Evolutionary conservation across 2,329 filamentous ascomycete species (phyloP).

Genomic region (Aspergillus ibericus): DNA sequence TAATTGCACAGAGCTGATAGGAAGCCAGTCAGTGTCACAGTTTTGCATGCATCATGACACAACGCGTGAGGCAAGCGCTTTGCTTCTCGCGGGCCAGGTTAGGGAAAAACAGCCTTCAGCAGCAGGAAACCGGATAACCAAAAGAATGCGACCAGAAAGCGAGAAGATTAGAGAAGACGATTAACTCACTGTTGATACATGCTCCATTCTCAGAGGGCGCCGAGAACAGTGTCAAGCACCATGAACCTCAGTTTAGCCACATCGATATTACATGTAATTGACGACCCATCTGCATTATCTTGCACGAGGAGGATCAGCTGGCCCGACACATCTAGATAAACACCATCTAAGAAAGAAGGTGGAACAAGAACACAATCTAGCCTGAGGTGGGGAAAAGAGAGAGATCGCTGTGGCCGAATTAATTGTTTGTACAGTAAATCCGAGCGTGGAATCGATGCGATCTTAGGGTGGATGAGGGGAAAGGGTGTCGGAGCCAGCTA

Average conservation of each 20-base stretch:
- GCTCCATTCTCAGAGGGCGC: constrained; percentile 39
- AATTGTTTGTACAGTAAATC: constrained; percentile 1
- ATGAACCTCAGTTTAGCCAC: constrained; percentile 34
- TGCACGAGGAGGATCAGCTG: constrained; percentile 22
- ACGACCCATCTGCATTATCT: constrained; percentile 36
- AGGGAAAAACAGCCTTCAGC: neutral
- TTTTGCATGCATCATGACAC: neutral
- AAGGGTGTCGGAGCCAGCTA: constrained; percentile 8
- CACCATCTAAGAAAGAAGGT: constrained; percentile 2
- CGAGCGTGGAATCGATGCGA: constrained; percentile 10
- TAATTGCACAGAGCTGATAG: constrained; percentile 61
- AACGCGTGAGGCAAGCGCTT: neutral
- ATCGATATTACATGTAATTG: constrained; percentile 31
- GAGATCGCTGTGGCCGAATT: constrained; percentile 2
- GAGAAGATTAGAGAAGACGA: neutral
- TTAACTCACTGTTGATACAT: constrained; percentile 42
- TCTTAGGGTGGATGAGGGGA: constrained; percentile 15
- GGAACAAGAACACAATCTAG: constrained; percentile 5
- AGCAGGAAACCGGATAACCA: neutral
- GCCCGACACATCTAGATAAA: constrained; percentile 19
- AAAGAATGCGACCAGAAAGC: neutral
- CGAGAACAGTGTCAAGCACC: constrained; percentile 32
- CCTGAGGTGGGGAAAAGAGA: constrained; percentile 3
- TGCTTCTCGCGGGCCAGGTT: neutral
- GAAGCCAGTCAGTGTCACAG: neutral